Evolutionary conservation across 2,329 filamentous ascomycete genomes (phyloP).

Genomic region (Epichloe coenophiala): DNA sequence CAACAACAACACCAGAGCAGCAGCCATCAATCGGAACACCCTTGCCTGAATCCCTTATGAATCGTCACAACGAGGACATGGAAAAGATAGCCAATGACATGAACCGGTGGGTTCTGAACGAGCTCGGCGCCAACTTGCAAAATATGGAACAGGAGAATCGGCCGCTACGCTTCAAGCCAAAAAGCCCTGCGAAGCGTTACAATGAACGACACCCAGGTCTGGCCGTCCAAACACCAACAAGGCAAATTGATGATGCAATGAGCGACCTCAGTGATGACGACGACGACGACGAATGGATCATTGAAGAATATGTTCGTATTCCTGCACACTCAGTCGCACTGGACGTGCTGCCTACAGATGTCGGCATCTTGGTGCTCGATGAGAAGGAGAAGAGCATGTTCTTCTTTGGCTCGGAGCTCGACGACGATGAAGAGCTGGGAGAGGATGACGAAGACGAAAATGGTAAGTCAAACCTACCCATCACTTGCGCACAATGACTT

Average conservation of each 20-base stretch:
- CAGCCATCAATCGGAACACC: constrained; percentile 12
- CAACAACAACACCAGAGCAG: constrained; percentile 1
- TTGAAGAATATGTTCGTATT: constrained; percentile 51
- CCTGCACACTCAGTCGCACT: constrained; percentile 36
- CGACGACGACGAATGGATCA: constrained; percentile 46
- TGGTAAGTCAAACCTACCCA: constrained; percentile 26
- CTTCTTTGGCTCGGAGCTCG: constrained; percentile 45
- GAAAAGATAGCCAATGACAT: constrained; percentile 39
- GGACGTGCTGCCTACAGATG: constrained; percentile 32
- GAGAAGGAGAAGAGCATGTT: constrained; percentile 44
- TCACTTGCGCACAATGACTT: background rate
- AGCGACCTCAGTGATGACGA: constrained; percentile 30
- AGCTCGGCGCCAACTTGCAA: constrained; percentile 41
- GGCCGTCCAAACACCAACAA: background rate
- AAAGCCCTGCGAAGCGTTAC: constrained; percentile 39
- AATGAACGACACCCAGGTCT: constrained; percentile 39
- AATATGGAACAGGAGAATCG: constrained; percentile 29
- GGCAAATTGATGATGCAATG: constrained; percentile 18
- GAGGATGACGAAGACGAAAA: constrained; percentile 55
- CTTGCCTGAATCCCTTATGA: constrained; percentile 20
- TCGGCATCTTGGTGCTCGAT: constrained; percentile 44
- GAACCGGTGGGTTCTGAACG: constrained; percentile 44
- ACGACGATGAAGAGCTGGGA: constrained; percentile 46
- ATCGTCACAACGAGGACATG: constrained; percentile 28
- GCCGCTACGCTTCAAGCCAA: constrained; percentile 38